Base-by-base conservation (phyloP, 495 filamentous ascomycete species). In the Daldinia decipiens region DNA sequence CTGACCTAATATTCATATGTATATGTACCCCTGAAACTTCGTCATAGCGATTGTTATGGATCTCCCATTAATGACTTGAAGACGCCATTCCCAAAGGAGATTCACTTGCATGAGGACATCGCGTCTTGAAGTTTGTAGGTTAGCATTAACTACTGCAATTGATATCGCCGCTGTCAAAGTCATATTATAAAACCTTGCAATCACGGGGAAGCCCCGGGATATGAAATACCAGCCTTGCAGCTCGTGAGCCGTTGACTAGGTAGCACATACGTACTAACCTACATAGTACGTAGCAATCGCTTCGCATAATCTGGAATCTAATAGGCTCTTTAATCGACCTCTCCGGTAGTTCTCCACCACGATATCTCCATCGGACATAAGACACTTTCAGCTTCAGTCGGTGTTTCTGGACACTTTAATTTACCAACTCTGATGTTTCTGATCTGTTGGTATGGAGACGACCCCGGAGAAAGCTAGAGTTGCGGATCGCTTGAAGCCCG, bases 31-130 rank as follows among this genome's bases (percentile, higher is more conserved):
- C 59, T 68, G 70, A 68, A 72, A 68, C 27, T 60, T 43, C 52
- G 59, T 68, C 64, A 67, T 62, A 64, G 63, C 69, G 59, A 52
- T 56, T 54, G 7, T 36, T 63, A 31, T 59, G 69, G 69, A 55
- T 52, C 38, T 21, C 69, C 58, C 45, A 55, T 72, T 61, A 36
- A 55, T 52, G 62, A 38, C 50, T 57, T 24, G 24, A 26, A 29
- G 60, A 55, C 59, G 31, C 64, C 59, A 64, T 72, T 29, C 70
- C 70, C 13, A 65, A 72, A 68, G 36, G 9, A 65, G 70, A 60
- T 34, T 11, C 12, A 6, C 64, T 60, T 31, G 70, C 60, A 64
- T 67, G 69, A 72, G 56, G 29, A 31, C 27, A 24, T 34, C 40
- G 64, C 26, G 59, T 47, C 58, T 63, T 60, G 19, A 65, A 67